Base-by-base conservation (phyloP, 202 grass and related monocot species). In the Carex arenaria region DNA sequence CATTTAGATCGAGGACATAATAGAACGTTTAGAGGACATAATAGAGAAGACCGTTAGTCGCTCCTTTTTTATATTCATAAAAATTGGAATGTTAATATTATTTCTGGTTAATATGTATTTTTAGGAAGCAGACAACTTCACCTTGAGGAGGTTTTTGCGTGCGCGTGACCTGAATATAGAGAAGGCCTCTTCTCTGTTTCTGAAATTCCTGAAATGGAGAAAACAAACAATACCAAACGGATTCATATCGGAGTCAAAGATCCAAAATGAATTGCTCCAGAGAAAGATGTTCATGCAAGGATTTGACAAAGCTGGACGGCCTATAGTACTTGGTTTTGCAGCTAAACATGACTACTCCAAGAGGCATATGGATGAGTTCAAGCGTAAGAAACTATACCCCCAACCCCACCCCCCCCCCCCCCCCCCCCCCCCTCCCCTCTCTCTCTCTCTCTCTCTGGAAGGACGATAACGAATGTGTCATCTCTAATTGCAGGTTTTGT, bases 91-190 rank as follows among this genome's bases (percentile, higher is more conserved):
- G 40, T 52, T 0, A 65, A 30, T 64, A 19, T 64, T 8, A 59
- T 54, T 64, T 26, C 20, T 15, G 7, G 1, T 15, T 61, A 69
- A 80, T 67, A 5, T 63, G 19, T 36, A 1, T 54, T 59, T 54
- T 12, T 80, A 97, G 94, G 91, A 90, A 54, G 83, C 83, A 66
- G 90, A 97, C 76, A 88, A 94, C 83, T 80, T 94, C 80, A 92
- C 76, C 2, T 82, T 97, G 52, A 69, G 91, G 59, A 85, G 94
- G 86, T 94, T 97, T 78, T 67, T 97, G 70, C 88, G 94, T 7
- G 94, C 91, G 47, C 90, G 91, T 13, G 83, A 89, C 69, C 84
- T 84, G 17, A 79, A 90, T 60, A 79, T 94, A 31, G 23, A 82
- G 57, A 97, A 94, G 85, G 94, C 84, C 6, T 61, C 90, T 2